Evolutionary conservation across 164 flowering plant genomes (phyloP), one percentile per base, ranked within the genome.

Genomic region (Vitis labrusca): DNA sequence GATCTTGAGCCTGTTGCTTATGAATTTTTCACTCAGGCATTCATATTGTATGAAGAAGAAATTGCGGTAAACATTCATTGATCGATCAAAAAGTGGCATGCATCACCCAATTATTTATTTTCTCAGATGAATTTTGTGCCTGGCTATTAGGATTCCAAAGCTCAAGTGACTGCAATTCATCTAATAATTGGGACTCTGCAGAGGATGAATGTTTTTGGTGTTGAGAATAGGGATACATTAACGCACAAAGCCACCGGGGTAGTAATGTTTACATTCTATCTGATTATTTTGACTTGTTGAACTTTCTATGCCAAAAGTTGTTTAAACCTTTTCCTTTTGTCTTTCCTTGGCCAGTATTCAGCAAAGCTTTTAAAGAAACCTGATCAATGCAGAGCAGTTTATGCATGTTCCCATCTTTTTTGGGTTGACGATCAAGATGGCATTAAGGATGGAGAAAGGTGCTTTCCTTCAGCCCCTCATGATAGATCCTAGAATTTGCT

Each of bases 221-320:
- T 96, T 64, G 99, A 96, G 82, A 96, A 93, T 67, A 85, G 95
- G 74, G 99, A 93, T 82, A 93, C 98, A 13, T 81, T 96, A 29
- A 93, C 99, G 15, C 98, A 93, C 73, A 93, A 96, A 78, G 95
- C 98, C 48, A 93, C 99, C 4, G 99, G 99, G 98, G 99, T 96
- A 90, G 74, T 64, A 10, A 50, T 61, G 17, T 37, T 53, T 13
- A 15, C 17, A 52, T 51, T 29, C 61, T 1, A 23, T 54, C 17
- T 56, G 56, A 52, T 66, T 71, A 16, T 47, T 15, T 8, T 48
- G n/a, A 56, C 56, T 67, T 16, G 27, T 19, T 29, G 15, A 9
- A 19, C 13, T 30, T 7, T 65, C 32, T 50, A 29, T 61, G 32
- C 67, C 62, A 47, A 66, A 70, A 64, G 15, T 71, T 16, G 61